These are phyloP conservation scores for Arctium minus DNA, from an alignment of 129 eudicot species.

Conservation along the genomic window DNA sequence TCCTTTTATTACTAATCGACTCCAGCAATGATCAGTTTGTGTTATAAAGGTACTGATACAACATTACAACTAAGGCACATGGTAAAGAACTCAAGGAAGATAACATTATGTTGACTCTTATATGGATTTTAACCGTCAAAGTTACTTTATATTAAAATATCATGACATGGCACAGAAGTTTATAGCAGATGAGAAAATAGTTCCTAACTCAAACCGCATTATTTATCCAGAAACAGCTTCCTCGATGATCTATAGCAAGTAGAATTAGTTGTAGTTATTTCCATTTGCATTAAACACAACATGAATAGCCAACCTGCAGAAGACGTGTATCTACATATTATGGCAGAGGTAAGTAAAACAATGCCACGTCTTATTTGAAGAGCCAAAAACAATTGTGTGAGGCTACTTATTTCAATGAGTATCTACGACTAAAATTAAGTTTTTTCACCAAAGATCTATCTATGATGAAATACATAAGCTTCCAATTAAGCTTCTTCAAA, in stretches of 20 bases:
- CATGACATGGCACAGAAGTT: background rate
- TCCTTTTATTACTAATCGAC: background rate
- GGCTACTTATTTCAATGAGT: background rate
- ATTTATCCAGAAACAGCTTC: background rate
- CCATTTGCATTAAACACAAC: background rate
- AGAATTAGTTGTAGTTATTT: background rate
- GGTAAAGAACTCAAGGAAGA: background rate
- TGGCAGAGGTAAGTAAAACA: background rate
- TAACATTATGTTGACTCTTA: background rate
- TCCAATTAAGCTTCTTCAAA: slow-evolving; percentile 3
- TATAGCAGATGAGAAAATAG: background rate
- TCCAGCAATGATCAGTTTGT: background rate
- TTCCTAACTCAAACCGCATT: slow-evolving; percentile 3
- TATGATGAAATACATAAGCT: slow-evolving; percentile 4
- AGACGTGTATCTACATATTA: slow-evolving; percentile 1
- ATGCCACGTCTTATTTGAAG: background rate
- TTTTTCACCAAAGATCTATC: background rate
- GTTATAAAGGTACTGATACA: background rate
- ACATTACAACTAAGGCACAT: background rate
- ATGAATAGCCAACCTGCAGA: background rate
- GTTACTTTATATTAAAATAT: background rate
- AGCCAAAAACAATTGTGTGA: background rate
- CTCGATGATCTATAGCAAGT: background rate
- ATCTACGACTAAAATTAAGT: background rate
- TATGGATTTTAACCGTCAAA: background rate